These are phyloP conservation scores for Alternaria dauci DNA, from an alignment of 2,329 filamentous ascomycete species.

Conservation along the genomic window DNA sequence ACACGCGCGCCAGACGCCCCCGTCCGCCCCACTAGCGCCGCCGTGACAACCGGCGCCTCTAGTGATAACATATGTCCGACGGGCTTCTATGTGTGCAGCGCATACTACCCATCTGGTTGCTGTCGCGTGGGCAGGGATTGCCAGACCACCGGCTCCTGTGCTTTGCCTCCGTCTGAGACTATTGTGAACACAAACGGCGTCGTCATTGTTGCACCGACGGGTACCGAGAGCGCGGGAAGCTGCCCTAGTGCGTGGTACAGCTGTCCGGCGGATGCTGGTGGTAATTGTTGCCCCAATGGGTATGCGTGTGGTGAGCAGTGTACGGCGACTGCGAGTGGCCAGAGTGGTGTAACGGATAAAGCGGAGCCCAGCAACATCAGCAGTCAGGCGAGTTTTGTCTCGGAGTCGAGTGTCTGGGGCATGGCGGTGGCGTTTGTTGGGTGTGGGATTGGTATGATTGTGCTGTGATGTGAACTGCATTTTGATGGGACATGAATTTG, in stretches of 20 bases:
- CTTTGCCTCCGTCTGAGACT: constrained; percentile 61
- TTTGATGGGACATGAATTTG: not conserved
- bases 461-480: constrained; percentile 35
- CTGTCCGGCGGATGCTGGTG: constrained; percentile 71
- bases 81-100: constrained; percentile 90
- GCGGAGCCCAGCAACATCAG: constrained; percentile 49
- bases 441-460: constrained; percentile 51
- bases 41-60: constrained; percentile 60
- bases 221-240: constrained; percentile 54
- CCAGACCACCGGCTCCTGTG: constrained; percentile 76
- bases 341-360: constrained; percentile 45
- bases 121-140: constrained; percentile 90
- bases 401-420: constrained; percentile 38
- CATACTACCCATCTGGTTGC: constrained; percentile 81
- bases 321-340: constrained; percentile 43
- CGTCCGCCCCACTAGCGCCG: constrained; percentile 54
- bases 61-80: constrained; percentile 74
- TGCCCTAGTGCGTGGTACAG: constrained; percentile 84
- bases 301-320: constrained; percentile 49
- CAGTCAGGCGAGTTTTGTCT: constrained; percentile 37
- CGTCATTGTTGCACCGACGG: constrained; percentile 72
- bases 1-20: constrained; percentile 52
- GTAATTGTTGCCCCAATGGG: constrained; percentile 82
- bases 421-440: constrained; percentile 40
- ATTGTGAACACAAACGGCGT: constrained; percentile 70